Percentiles rank a stretch among this genome's conserved stretches.
Evolutionary conservation across 2,329 filamentous ascomycete genomes (phyloP).

Genomic region (Hansfordia pulvinata): DNA sequence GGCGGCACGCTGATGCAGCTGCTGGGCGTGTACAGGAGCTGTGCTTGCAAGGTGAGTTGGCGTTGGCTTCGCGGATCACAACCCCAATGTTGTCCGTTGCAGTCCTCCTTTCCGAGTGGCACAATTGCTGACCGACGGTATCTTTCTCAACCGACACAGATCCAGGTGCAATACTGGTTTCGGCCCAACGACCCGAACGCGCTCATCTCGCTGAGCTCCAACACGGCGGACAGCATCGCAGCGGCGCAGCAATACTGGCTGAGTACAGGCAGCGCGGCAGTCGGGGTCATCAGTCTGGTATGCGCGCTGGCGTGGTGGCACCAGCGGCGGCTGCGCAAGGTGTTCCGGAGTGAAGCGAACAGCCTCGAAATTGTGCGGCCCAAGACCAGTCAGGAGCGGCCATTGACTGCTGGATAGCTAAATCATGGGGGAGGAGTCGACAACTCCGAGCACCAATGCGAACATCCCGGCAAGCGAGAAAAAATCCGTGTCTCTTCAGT

Average conservation of each 20-base stretch:
- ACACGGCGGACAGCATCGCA: slow-evolving; percentile 10
- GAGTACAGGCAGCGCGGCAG: slow-evolving; percentile 10
- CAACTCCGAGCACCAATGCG: too few relatives aligned
- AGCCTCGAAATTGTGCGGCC: too few relatives aligned
- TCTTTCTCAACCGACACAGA: too few relatives aligned
- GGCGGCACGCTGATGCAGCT: slow-evolving; percentile 16
- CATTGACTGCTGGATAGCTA: too few relatives aligned
- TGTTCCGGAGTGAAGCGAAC: slow-evolving; percentile 15
- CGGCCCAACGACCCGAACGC: slow-evolving; percentile 5
- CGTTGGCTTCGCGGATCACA: neutral
- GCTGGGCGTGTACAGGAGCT: slow-evolving; percentile 14
- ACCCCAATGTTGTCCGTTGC: slow-evolving; percentile 6
- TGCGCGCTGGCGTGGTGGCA: slow-evolving; percentile 19
- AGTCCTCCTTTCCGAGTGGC: slow-evolving; percentile 9
- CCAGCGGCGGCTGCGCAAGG: slow-evolving; percentile 14
- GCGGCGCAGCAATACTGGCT: slow-evolving; percentile 15
- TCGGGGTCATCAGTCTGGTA: slow-evolving; percentile 11
- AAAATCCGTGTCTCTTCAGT: too few relatives aligned
- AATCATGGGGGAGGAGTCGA: too few relatives aligned
- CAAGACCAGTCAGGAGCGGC: too few relatives aligned
- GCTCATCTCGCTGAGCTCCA: slow-evolving; percentile 13
- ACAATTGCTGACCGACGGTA: too few relatives aligned
- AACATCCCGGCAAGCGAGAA: too few relatives aligned
- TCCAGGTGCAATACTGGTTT: too few relatives aligned
- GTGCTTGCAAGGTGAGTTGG: slow-evolving; percentile 12